phyloP scores from a whole-genome alignment of 345 rosid genomes.

The Brassica cretica region DNA sequence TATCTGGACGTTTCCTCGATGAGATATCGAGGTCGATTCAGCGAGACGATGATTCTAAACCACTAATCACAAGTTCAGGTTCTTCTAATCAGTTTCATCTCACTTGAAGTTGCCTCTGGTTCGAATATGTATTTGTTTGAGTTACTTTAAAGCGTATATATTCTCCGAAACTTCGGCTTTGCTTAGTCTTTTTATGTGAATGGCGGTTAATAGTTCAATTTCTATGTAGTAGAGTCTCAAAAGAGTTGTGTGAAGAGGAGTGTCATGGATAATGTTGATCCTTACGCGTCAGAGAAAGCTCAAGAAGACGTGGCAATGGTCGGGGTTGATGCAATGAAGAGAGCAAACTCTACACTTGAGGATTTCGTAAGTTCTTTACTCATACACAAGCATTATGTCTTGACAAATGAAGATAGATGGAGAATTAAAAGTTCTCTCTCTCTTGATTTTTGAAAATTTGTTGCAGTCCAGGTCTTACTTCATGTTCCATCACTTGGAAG shows the following conservation, averaged over 20 bases:
- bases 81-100: conserved; percentile 1
- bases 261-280: conserved; percentile 16
- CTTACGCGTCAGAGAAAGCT: conserved; percentile 13
- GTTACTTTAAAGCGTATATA: neutral
- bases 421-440: neutral
- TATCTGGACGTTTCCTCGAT: conserved; percentile 51
- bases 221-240: conserved; percentile 22
- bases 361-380: conserved; percentile 65
- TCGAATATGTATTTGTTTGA: neutral
- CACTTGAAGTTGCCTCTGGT: neutral
- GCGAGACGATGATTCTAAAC: conserved; percentile 18
- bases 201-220: neutral
- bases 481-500: conserved; percentile 84
- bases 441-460: neutral
- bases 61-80: conserved; percentile 32
- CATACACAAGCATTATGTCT: neutral
- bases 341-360: conserved; percentile 92
- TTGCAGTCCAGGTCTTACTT: conserved; percentile 90
- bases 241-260: conserved; percentile 24
- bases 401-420: neutral
- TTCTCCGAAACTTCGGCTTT: neutral
- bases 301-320: conserved; percentile 46
- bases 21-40: conserved; percentile 48
- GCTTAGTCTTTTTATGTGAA: neutral
- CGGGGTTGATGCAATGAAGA: conserved; percentile 77